Conservation (phyloP, 106 monocot genomes). For the Phalaenopsis aphrodite region DNA sequence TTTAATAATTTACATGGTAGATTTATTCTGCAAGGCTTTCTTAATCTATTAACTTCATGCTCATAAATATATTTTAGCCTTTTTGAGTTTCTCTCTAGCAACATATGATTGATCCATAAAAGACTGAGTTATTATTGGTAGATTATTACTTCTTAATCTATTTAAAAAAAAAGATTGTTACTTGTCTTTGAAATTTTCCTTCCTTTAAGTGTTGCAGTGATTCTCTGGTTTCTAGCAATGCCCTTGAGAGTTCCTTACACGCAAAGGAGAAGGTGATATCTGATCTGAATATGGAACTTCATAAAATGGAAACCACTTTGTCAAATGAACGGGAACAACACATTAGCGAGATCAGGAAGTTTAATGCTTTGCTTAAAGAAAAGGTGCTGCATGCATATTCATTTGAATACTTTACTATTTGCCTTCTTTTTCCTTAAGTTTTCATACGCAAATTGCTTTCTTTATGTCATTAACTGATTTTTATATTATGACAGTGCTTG, state of each 20-base stretch:
- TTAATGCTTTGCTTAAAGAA: conserved; percentile 68
- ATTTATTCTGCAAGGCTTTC: not conserved
- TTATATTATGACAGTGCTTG: not conserved
- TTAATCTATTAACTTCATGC: not conserved
- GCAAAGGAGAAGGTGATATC: conserved; percentile 97
- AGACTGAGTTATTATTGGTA: not conserved
- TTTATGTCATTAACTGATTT: conserved; percentile 1
- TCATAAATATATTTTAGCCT: not conserved
- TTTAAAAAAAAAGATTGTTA: not conserved
- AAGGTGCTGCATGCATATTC: conserved; percentile 44
- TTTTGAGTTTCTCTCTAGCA: not conserved
- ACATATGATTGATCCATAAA: not conserved
- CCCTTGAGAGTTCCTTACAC: conserved; percentile 80
- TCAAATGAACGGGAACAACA: conserved; percentile 78
- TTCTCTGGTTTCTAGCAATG: conserved; percentile 50
- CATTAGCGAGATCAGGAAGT: conserved; percentile 75
- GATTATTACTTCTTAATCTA: not conserved
- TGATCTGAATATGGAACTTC: conserved; percentile 87
- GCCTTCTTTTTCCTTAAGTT: not conserved
- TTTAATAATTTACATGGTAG: not conserved
- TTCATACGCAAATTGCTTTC: not conserved
- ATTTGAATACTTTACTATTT: not conserved
- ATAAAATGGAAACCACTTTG: conserved; percentile 65
- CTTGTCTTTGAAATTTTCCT: not conserved
- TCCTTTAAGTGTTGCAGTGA: conserved; percentile 41